phyloP scores from a whole-genome alignment of 345 rosid species.

The Citrus trifoliata region DNA sequence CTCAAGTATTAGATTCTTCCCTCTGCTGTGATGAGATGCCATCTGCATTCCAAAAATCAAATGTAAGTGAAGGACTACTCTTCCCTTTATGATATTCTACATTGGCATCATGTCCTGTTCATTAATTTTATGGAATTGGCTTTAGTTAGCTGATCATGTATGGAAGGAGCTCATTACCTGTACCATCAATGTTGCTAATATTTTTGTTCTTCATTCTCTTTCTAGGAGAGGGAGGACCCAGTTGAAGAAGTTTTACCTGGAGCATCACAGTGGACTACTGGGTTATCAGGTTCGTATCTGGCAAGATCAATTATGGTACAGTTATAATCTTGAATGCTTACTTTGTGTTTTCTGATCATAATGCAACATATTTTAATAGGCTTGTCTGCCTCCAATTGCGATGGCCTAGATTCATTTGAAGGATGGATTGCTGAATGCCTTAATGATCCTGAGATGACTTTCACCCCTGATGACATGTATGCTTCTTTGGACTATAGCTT shows the following conservation, averaged over 20 bases:
- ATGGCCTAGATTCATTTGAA: slow-evolving; percentile 58
- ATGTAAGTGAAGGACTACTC: slow-evolving; percentile 35
- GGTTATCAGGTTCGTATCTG: slow-evolving; percentile 63
- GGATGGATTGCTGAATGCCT: slow-evolving; percentile 72
- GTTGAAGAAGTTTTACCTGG: slow-evolving; percentile 57
- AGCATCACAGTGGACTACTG: slow-evolving; percentile 49
- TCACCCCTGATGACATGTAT: slow-evolving; percentile 61
- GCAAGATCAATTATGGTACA: background rate
- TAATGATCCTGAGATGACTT: slow-evolving; percentile 56
- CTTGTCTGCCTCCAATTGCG: slow-evolving; percentile 48
- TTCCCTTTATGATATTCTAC: background rate
- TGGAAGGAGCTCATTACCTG: background rate
- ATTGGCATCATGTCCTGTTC: background rate
- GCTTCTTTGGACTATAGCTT: slow-evolving; percentile 22
- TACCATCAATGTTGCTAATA: background rate
- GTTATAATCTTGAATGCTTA: slow-evolving; percentile 10
- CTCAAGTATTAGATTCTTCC: slow-evolving; percentile 42
- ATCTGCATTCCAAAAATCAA: slow-evolving; percentile 67
- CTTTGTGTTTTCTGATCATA: slow-evolving; percentile 7
- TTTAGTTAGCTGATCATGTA: background rate
- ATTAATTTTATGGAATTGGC: background rate
- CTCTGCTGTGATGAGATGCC: slow-evolving; percentile 59
- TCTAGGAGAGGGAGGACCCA: slow-evolving; percentile 61
- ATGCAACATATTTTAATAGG: slow-evolving; percentile 31
- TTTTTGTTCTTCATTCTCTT: slow-evolving; percentile 17